Percentiles rank a stretch among this genome's conserved stretches.
Conservation (phyloP, 2,329 filamentous ascomycete species). For the Davidsoniella australis region DNA sequence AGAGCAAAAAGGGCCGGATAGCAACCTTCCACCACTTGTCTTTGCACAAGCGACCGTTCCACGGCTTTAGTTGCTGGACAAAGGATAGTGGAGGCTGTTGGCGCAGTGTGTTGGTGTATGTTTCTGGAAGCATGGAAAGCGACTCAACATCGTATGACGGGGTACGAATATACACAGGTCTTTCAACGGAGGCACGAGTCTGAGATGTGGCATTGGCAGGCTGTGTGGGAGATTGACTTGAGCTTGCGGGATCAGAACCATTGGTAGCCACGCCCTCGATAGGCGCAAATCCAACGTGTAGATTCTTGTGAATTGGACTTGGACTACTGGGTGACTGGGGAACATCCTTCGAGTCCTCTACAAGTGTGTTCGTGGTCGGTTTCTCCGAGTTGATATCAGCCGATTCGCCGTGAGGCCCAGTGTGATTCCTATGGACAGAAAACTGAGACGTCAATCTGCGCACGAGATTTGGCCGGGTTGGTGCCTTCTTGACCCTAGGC, state of each 20-base stretch:
- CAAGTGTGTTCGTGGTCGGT: background rate
- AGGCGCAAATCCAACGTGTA: slow-evolving; percentile 20
- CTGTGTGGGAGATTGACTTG: background rate
- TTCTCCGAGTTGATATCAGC: background rate
- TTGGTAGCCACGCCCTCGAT: background rate
- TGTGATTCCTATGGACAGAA: slow-evolving; percentile 12
- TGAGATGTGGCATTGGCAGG: background rate
- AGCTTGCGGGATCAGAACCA: slow-evolving; percentile 3
- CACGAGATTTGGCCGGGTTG: slow-evolving; percentile 25
- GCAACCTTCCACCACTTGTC: slow-evolving; percentile 70
- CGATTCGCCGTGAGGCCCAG: slow-evolving; percentile 3
- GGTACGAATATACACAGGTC: slow-evolving; percentile 6
- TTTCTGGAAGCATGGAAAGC: slow-evolving; percentile 16
- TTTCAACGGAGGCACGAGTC: background rate
- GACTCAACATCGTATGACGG: slow-evolving; percentile 11
- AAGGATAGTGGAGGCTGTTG: slow-evolving; percentile 54
- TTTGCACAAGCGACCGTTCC: slow-evolving; percentile 58
- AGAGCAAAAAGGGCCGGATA: slow-evolving; percentile 67
- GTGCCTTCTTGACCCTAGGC: slow-evolving; percentile 22
- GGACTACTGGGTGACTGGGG: slow-evolving; percentile 5
- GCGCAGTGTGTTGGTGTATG: slow-evolving; percentile 57
- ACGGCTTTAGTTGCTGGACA: slow-evolving; percentile 54
- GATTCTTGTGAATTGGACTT: slow-evolving; percentile 16
- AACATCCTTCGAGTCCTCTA: background rate
- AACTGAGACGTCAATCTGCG: slow-evolving; percentile 30